phyloP scores from a whole-genome alignment of 305 asterid genomes.

The Fraxinus sp. region DNA sequence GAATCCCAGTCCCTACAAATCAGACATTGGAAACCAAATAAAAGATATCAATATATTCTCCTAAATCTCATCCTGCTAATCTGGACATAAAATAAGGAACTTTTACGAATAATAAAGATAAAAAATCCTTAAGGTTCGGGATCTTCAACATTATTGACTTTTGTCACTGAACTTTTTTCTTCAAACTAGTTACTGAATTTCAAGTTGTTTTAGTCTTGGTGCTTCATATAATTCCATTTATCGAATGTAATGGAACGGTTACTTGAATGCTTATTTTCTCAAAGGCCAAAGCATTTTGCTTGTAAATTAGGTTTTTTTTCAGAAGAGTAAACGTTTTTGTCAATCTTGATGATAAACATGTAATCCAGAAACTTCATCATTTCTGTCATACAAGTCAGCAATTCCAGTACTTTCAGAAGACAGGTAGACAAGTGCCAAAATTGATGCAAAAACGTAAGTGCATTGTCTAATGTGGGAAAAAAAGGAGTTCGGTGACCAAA shows the following conservation, averaged over 20 bases:
- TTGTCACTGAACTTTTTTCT: not conserved
- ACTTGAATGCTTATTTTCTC: not conserved
- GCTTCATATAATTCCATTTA: not conserved
- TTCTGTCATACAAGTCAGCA: not conserved
- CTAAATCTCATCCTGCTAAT: not conserved
- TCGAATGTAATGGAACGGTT: not conserved
- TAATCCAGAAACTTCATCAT: not conserved
- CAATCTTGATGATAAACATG: not conserved
- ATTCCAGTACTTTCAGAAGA: not conserved
- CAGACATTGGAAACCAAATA: not conserved
- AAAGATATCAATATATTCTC: not conserved
- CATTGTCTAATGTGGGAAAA: not conserved
- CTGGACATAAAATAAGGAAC: not conserved
- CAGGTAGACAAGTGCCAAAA: not conserved
- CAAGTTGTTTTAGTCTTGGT: not conserved
- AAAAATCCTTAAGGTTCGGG: not conserved
- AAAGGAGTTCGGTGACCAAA: not conserved
- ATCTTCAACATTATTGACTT: not conserved
- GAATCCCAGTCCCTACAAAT: not conserved
- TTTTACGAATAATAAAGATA: not conserved
- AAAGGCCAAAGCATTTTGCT: not conserved
- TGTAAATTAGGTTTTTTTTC: not conserved
- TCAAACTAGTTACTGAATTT: not conserved
- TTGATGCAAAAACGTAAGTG: not conserved
- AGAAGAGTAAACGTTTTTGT: not conserved